These are phyloP conservation scores for Aegilops sharonensis DNA, from an alignment of 176 grass and related monocot genomes.

Conservation along the genomic window DNA sequence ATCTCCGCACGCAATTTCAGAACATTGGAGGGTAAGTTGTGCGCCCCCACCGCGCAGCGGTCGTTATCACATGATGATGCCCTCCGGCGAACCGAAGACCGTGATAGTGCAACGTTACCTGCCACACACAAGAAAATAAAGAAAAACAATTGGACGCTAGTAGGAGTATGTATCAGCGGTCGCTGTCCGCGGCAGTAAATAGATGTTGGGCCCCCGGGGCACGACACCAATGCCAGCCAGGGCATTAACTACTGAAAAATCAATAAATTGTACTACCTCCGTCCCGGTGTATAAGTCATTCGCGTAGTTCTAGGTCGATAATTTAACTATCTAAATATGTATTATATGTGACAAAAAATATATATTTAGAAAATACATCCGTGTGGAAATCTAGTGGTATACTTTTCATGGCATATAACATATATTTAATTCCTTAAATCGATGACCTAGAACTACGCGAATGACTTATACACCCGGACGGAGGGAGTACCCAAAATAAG, in stretches of 20 bases:
- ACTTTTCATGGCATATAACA: no score
- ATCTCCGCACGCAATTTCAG: neutral
- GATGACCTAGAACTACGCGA: no score
- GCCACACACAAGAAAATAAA: neutral
- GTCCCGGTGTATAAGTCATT: no score
- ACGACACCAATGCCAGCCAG: constrained; percentile 7
- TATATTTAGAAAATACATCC: no score
- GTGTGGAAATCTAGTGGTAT: no score
- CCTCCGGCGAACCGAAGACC: neutral
- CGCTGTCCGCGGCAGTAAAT: constrained; percentile 30
- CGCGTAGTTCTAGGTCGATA: no score
- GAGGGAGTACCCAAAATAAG: neutral
- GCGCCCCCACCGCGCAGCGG: neutral
- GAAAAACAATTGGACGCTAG: neutral
- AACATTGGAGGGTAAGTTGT: neutral
- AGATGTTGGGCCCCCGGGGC: neutral
- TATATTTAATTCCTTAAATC: no score
- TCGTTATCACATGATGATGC: constrained; percentile 39
- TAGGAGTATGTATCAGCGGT: constrained; percentile 24
- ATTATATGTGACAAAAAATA: no score
- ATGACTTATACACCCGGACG: no score
- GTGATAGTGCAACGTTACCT: constrained; percentile 35
- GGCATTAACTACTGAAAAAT: neutral
- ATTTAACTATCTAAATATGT: no score
- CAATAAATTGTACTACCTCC: neutral